These are phyloP conservation scores for Aphanomyces invadans DNA, from an alignment of 352 stramenopile species.

Conservation along the genomic window DNA sequence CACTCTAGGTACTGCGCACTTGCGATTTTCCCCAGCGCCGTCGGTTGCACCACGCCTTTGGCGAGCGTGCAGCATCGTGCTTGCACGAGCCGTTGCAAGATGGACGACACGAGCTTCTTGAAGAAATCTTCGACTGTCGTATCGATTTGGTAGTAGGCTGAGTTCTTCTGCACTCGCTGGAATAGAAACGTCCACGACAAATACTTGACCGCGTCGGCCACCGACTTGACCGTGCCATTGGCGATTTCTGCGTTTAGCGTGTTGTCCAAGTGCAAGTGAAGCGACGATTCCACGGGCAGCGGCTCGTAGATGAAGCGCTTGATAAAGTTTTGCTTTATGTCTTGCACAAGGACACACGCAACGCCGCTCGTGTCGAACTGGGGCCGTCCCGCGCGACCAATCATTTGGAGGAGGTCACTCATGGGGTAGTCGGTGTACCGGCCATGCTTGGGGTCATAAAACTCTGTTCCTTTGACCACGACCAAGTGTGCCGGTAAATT, in stretches of 20 bases:
- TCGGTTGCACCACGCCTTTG: conserved; percentile 54
- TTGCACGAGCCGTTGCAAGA: conserved; percentile 74
- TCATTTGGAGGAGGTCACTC: conserved; percentile 99
- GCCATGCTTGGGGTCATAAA: conserved; percentile 89
- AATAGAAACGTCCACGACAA: conserved; percentile 97
- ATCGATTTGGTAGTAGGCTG: conserved; percentile 91
- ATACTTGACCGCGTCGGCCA: conserved; percentile 91
- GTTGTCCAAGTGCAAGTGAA: conserved; percentile 87
- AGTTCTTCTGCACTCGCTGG: conserved; percentile 92
- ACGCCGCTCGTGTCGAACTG: conserved; percentile 93
- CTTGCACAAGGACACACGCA: conserved; percentile 95
- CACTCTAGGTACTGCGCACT: conserved; percentile 96
- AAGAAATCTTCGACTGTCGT: conserved; percentile 59
- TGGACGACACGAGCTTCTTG: conserved; percentile 62
- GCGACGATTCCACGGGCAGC: conserved; percentile 95
- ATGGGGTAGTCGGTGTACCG: conserved; percentile 97
- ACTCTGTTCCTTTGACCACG: conserved; percentile 98
- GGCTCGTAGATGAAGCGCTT: conserved; percentile 98
- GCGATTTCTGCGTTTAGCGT: conserved; percentile 97
- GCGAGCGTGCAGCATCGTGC: conserved; percentile 79
- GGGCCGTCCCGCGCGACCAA: conserved; percentile 84
- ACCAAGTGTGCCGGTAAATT: conserved; percentile 89
- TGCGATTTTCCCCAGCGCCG: conserved; percentile 87
- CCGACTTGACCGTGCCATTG: conserved; percentile 79
- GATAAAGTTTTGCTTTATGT: conserved; percentile 98